Conservation (phyloP, 495 filamentous ascomycete species). For the Chlorociboria aeruginascens region DNA sequence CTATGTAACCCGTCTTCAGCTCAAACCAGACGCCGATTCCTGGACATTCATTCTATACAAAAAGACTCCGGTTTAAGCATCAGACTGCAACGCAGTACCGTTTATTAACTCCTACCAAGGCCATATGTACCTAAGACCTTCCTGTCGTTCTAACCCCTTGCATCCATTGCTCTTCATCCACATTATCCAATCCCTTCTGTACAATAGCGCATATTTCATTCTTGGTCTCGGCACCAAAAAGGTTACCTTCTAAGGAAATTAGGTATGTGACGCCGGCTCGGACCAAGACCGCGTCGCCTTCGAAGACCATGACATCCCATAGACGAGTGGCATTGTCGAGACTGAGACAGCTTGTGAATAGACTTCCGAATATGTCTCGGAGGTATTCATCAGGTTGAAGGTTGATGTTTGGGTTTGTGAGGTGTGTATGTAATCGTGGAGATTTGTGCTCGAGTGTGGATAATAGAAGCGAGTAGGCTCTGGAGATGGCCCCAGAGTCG, state of each 20-base stretch:
- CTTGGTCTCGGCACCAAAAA: conserved; percentile 36
- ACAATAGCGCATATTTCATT: conserved; percentile 18
- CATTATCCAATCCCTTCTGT: conserved; percentile 18
- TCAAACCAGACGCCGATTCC: too few species aligned
- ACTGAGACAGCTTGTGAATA: conserved; percentile 41
- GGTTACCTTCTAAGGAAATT: conserved; percentile 41
- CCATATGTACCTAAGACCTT: conserved; percentile 28
- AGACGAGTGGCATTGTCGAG: conserved; percentile 68
- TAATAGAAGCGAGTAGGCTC: conserved; percentile 60
- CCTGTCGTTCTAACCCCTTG: conserved; percentile 53
- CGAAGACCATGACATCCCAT: conserved; percentile 93
- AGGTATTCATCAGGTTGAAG: conserved; percentile 40
- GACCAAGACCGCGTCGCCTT: conserved; percentile 74
- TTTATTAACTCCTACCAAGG: too few species aligned
- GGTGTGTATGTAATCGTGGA: conserved; percentile 55
- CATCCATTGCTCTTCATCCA: conserved; percentile 61
- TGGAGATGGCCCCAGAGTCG: conserved; percentile 58
- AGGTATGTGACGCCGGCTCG: conserved; percentile 57
- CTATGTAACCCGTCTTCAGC: too few species aligned
- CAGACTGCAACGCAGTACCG: too few species aligned
- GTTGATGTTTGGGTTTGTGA: conserved; percentile 30
- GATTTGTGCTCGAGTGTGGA: conserved; percentile 63
- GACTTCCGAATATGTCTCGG: conserved; percentile 34
- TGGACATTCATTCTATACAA: too few species aligned
- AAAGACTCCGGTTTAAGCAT: too few species aligned